phyloP scores from a whole-genome alignment of 345 rosid genomes.

The Linum usitatissimum region DNA sequence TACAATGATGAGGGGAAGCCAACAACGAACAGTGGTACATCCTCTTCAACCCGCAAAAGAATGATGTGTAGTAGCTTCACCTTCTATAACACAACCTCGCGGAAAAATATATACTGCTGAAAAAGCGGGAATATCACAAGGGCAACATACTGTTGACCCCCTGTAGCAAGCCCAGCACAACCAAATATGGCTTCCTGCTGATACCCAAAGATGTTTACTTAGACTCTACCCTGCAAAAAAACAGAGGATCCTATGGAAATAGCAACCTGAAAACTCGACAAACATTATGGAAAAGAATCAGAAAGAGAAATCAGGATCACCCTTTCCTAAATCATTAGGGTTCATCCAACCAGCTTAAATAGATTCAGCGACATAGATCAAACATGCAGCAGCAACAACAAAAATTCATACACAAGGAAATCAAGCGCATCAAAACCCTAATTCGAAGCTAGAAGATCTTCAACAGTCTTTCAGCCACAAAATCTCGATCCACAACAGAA shows the following conservation, averaged over 20 bases:
- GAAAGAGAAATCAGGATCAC: background rate
- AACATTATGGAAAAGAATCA: background rate
- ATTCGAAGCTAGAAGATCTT: background rate
- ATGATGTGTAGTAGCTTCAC: slow-evolving; percentile 25
- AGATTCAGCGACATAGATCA: background rate
- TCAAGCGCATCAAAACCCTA: background rate
- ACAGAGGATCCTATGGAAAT: slow-evolving; percentile 14
- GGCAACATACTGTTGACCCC: background rate
- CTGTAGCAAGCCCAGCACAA: slow-evolving; percentile 9
- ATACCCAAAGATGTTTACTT: slow-evolving; percentile 5
- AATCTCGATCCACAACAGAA: background rate
- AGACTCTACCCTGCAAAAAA: slow-evolving; percentile 12
- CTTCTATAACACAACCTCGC: slow-evolving; percentile 22
- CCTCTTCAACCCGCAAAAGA: slow-evolving; percentile 20
- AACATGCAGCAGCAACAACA: background rate
- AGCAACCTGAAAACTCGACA: background rate
- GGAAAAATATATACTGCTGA: slow-evolving; percentile 12
- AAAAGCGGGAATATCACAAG: slow-evolving; percentile 10
- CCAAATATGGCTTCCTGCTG: background rate
- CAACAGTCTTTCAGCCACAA: background rate
- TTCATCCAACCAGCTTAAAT: background rate
- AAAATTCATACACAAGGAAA: background rate
- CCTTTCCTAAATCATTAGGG: background rate
- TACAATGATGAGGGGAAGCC: slow-evolving; percentile 11
- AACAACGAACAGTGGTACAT: slow-evolving; percentile 16